Evolutionary conservation across 2,329 filamentous ascomycete genomes (phyloP).

Genomic region (Aspergillus brunneoviolaceus): DNA sequence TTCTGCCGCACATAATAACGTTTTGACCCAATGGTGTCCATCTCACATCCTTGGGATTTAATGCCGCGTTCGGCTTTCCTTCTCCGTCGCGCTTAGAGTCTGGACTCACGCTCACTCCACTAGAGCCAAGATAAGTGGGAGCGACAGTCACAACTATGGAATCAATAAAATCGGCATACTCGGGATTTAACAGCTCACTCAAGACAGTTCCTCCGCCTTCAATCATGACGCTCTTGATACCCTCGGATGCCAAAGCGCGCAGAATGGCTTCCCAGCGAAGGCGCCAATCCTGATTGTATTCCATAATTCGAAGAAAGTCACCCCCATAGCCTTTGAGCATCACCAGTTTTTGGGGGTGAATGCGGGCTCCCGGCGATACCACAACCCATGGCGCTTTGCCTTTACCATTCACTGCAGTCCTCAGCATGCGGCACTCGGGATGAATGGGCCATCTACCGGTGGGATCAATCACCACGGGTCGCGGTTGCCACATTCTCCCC

Average conservation of each 20-base stretch:
- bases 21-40: conserved; percentile 83
- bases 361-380: conserved; percentile 48
- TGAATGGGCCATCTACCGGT: conserved; percentile 68
- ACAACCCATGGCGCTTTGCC: conserved; percentile 76
- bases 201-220: conserved; percentile 84
- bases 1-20: conserved; percentile 73
- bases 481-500: conserved; percentile 63
- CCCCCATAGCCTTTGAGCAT: conserved; percentile 49
- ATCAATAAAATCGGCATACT: conserved; percentile 63
- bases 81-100: conserved; percentile 53
- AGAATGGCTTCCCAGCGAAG: conserved; percentile 68
- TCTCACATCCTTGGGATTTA: conserved; percentile 63
- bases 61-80: conserved; percentile 58
- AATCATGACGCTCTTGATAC: conserved; percentile 79
- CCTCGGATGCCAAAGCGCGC: conserved; percentile 55
- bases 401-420: conserved; percentile 60
- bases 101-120: conserved; percentile 77
- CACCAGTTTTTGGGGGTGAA: conserved; percentile 48
- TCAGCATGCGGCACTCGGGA: conserved; percentile 63
- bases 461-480: conserved; percentile 81
- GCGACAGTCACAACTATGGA: conserved; percentile 86
- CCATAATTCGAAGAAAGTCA: conserved; percentile 44
- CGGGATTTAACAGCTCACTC: conserved; percentile 70
- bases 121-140: conserved; percentile 82
- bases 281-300: conserved; percentile 43